phyloP scores from a whole-genome alignment of 176 grass and related monocot species.

The Cocos nucifera region DNA sequence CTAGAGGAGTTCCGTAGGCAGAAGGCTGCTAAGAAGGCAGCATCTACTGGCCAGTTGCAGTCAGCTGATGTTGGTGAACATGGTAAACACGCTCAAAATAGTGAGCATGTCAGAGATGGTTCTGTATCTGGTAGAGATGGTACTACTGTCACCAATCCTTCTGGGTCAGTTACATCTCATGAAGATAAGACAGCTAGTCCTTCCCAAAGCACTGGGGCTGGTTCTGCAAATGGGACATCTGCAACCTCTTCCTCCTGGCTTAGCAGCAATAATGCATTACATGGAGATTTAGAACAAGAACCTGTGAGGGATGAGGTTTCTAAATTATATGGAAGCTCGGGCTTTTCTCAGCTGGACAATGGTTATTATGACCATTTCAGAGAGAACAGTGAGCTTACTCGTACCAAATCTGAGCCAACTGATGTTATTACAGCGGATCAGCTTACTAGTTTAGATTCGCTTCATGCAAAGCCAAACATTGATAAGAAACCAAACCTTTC shows the following conservation, averaged over 20 bases:
- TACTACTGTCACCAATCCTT: slow-evolving; percentile 14
- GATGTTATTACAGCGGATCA: slow-evolving; percentile 15
- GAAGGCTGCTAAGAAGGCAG: slow-evolving; percentile 51
- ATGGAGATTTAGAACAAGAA: slow-evolving; percentile 22
- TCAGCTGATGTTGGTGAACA: slow-evolving; percentile 19
- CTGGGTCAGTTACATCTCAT: slow-evolving; percentile 4
- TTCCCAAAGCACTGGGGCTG: slow-evolving; percentile 15
- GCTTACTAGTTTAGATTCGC: slow-evolving; percentile 10
- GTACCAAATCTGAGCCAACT: slow-evolving; percentile 6
- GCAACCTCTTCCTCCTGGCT: slow-evolving; percentile 9
- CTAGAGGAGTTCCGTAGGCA: slow-evolving; percentile 93
- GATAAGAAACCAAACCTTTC: slow-evolving; percentile 21
- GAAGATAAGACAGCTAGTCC: slow-evolving; percentile 28
- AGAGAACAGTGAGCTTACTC: slow-evolving; percentile 16
- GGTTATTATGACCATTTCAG: slow-evolving; percentile 74
- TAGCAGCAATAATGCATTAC: slow-evolving; percentile 16
- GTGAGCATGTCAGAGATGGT: slow-evolving; percentile 14
- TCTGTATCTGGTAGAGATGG: slow-evolving; percentile 26
- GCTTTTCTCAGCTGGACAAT: slow-evolving; percentile 60
- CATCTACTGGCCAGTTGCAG: slow-evolving; percentile 21
- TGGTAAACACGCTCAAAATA: slow-evolving; percentile 33
- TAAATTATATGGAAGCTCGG: slow-evolving; percentile 43
- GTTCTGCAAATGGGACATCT: slow-evolving; percentile 15
- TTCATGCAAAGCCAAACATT: slow-evolving; percentile 19
- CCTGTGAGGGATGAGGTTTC: slow-evolving; percentile 23